Evolutionary conservation across 768 basidiomycete species (phyloP).

Genomic region (Filobasidium wieringae): DNA sequence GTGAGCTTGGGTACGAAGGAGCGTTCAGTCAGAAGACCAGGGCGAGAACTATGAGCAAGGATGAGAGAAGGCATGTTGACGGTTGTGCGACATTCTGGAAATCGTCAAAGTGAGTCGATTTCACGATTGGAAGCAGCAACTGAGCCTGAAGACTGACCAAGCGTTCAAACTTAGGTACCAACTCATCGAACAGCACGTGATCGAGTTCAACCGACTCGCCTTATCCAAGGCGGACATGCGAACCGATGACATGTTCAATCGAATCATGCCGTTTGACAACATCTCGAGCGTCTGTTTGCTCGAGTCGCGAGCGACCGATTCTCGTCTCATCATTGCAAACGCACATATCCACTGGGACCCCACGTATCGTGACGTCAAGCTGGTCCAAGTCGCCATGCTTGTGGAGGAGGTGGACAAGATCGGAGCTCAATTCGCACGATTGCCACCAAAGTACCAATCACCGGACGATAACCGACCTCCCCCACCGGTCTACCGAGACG

Average conservation of each 20-base stretch:
- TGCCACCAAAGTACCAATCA: slow-evolving; percentile 49
- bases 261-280: slow-evolving; percentile 86
- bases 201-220: slow-evolving; percentile 86
- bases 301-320: slow-evolving; percentile 75
- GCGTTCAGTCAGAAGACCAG: slow-evolving; percentile 84
- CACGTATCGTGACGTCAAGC: slow-evolving; percentile 84
- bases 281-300: slow-evolving; percentile 77
- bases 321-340: slow-evolving; percentile 78
- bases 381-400: slow-evolving; percentile 85
- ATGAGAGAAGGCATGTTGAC: slow-evolving; percentile 78
- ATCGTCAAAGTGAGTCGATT: slow-evolving; percentile 56
- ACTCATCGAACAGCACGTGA: slow-evolving; percentile 80
- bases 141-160: neutral
- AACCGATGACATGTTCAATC: slow-evolving; percentile 99
- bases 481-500: slow-evolving; percentile 61
- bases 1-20: slow-evolving; percentile 71
- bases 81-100: slow-evolving; percentile 97
- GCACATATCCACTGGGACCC: slow-evolving; percentile 90
- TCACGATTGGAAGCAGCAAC: neutral
- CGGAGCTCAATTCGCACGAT: slow-evolving; percentile 65
- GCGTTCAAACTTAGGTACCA: slow-evolving; percentile 53
- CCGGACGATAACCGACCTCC: slow-evolving; percentile 18
- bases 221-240: slow-evolving; percentile 69
- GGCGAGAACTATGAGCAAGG: slow-evolving; percentile 80
- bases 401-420: slow-evolving; percentile 89